Percentiles rank a stretch among this genome's conserved stretches.
Evolutionary conservation across 164 flowering plant genomes (phyloP).

Genomic region (Aristolochia fimbriata): DNA sequence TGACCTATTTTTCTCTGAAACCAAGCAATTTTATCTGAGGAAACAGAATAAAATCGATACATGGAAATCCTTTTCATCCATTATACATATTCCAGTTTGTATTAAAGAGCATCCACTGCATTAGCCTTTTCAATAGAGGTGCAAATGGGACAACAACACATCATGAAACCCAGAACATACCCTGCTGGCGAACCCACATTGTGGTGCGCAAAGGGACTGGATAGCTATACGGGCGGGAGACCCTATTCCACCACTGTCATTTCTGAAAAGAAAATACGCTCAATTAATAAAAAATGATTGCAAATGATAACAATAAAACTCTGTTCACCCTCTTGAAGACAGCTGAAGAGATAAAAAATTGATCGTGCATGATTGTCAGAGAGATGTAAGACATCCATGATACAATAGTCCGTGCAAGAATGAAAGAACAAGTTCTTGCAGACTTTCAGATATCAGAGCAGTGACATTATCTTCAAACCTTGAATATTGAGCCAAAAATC

Average conservation of each 20-base stretch:
- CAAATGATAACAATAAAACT: not conserved
- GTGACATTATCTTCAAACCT: conserved; percentile 27
- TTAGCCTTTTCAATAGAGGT: not conserved
- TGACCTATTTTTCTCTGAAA: no score
- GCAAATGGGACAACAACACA: no score
- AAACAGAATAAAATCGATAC: no score
- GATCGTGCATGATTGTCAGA: no score
- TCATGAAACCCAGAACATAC: conserved; percentile 22
- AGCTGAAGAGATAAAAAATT: no score
- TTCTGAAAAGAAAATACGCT: conserved; percentile 28
- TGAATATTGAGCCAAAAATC: conserved; percentile 50
- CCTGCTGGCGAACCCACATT: conserved; percentile 57
- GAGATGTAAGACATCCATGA: no score
- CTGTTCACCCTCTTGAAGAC: no score
- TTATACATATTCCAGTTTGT: no score
- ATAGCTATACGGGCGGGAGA: conserved; percentile 71
- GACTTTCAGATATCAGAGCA: not conserved
- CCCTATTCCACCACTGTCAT: conserved; percentile 21
- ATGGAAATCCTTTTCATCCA: not conserved
- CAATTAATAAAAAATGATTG: not conserved
- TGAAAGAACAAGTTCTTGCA: not conserved
- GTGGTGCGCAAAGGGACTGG: conserved; percentile 88
- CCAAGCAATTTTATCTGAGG: no score
- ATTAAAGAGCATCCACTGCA: not conserved
- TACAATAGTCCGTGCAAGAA: no score